Base-by-base conservation (phyloP, 192 early-diverging fungal species). In the Dissophora globulifera region DNA sequence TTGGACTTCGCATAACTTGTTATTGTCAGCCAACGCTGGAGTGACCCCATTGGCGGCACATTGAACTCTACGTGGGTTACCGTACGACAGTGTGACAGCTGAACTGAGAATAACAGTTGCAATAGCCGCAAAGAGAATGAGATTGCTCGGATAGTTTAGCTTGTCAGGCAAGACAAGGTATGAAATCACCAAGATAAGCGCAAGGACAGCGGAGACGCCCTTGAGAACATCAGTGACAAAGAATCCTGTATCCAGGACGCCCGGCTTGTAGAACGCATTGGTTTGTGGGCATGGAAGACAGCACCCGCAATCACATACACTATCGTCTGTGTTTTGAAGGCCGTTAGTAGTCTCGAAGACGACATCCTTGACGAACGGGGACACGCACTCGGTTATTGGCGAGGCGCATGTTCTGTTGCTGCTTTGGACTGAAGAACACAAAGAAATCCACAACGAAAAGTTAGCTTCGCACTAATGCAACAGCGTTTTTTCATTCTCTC, bases 241-340 rank as follows among this genome's bases (percentile, higher is more conserved):
- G 47, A 79, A 81, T 3, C 70, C 80, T 16, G 56, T 52, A 13
- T 69, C 52, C n/a, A 72, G 38, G 58, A 80, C 58, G 20, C 70
- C 80, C 0, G 38, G 46, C 32, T 75, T 67, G 33, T 84, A 84
- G 27, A 81, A 81, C 9, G 64, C 68, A 27, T 84, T 58, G 47
- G 81, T 80, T 16, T 63, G 64, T 12, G 82, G 82, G 50, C 82
- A 84, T 29, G 80, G 82, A 22, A 81, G 54, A 50, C 80, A 81
- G 42, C 82, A 84, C 46, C 82, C 82, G 26, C 61, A 51, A 15
- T 66, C 68, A n/a, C 63, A 70, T 31, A 51, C 42, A 17, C 15
- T n/a, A 50, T 58, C 72, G 20, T 67, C 42, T 4, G 76, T 50
- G 16, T 65, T 62, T 19, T 40, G 58, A 16, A 58, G 66, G n/a